Percentiles rank a stretch among this genome's conserved stretches.
These are phyloP conservation scores for Populus tomentosa DNA, from an alignment of 441 rosid genomes.

Conservation along the genomic window DNA sequence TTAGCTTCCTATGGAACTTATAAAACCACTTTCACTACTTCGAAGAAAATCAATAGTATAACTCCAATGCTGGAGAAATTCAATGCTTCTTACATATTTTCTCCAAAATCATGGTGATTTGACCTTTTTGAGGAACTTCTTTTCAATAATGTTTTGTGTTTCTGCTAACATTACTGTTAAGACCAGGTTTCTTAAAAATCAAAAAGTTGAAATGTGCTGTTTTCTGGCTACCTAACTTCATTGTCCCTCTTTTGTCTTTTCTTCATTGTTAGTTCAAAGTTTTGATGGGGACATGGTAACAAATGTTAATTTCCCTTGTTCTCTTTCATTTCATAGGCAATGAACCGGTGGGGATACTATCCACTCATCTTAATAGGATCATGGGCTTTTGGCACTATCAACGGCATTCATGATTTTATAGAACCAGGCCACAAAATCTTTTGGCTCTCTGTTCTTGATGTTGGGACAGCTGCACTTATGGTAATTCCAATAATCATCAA, in stretches of 20 bases:
- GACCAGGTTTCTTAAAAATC: neutral
- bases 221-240: neutral
- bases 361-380: constrained; percentile 95
- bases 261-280: neutral
- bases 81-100: neutral
- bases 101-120: neutral
- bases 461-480: constrained; percentile 92
- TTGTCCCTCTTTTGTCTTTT: neutral
- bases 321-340: constrained; percentile 44
- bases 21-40: neutral
- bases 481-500: constrained; percentile 34
- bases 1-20: neutral
- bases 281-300: neutral
- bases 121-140: neutral
- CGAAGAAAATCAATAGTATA: neutral
- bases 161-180: neutral
- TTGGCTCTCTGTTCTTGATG: constrained; percentile 95
- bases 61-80: neutral
- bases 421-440: constrained; percentile 81
- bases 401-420: constrained; percentile 75
- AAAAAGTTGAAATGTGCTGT: neutral
- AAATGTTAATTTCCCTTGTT: constrained; percentile 3
- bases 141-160: neutral
- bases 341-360: constrained; percentile 97
- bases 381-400: constrained; percentile 93